These are phyloP conservation scores for Hansfordia pulvinata DNA, from an alignment of 2,329 filamentous ascomycete genomes.

Conservation along the genomic window DNA sequence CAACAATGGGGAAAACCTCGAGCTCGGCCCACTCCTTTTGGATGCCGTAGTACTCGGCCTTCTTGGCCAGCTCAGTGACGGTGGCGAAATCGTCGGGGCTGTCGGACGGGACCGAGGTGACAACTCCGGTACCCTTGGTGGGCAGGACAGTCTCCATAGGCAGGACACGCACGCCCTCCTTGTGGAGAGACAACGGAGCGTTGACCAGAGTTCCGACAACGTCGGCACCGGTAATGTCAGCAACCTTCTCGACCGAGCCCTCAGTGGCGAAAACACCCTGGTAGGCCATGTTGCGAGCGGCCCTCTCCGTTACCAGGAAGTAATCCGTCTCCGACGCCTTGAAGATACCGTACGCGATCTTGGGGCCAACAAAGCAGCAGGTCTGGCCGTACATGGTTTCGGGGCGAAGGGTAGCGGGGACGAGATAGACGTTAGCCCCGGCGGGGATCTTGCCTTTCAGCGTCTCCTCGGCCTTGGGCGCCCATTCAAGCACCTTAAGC, in stretches of 20 bases:
- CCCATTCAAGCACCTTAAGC: slow-evolving; percentile 82
- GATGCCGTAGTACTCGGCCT: slow-evolving; percentile 91
- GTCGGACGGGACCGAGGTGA: slow-evolving; percentile 91
- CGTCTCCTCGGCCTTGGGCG: slow-evolving; percentile 56
- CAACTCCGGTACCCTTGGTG: slow-evolving; percentile 91
- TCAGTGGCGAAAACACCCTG: slow-evolving; percentile 74
- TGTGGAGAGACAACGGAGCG: slow-evolving; percentile 79
- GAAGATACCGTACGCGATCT: slow-evolving; percentile 81
- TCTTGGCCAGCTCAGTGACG: slow-evolving; percentile 77
- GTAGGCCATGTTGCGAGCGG: slow-evolving; percentile 91
- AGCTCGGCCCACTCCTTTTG: slow-evolving; percentile 92
- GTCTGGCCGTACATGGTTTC: slow-evolving; percentile 99
- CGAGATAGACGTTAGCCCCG: slow-evolving; percentile 70
- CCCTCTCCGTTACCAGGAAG: slow-evolving; percentile 72
- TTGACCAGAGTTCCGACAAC: slow-evolving; percentile 81
- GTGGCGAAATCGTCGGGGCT: slow-evolving; percentile 93
- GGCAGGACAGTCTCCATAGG: slow-evolving; percentile 92
- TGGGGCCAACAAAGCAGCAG: slow-evolving; percentile 88
- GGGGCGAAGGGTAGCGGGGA: slow-evolving; percentile 82
- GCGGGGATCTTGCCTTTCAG: slow-evolving; percentile 68
- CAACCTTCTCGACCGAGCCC: slow-evolving; percentile 60
- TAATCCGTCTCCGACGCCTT: slow-evolving; percentile 67
- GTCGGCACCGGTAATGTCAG: slow-evolving; percentile 63
- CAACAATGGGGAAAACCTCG: slow-evolving; percentile 78
- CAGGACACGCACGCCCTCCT: slow-evolving; percentile 70